phyloP scores from a whole-genome alignment of 2,329 filamentous ascomycete genomes.

The Boeremia exigua region DNA sequence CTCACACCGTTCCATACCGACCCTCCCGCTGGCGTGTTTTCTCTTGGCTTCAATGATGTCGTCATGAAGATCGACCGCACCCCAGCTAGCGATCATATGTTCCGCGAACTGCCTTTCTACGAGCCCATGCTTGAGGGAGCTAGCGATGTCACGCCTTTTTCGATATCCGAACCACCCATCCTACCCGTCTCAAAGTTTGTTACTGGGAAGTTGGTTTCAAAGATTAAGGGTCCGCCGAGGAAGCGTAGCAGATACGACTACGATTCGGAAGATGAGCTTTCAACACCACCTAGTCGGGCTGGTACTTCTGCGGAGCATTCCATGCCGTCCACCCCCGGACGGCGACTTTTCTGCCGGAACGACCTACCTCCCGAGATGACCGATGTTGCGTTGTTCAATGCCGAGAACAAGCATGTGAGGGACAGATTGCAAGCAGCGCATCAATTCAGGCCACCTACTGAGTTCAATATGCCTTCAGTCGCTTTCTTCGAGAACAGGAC shows the following conservation, averaged over 20 bases:
- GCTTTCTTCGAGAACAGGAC: conserved; percentile 87
- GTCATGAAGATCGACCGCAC: conserved; percentile 79
- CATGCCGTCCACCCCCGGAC: conserved; percentile 49
- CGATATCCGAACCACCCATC: conserved; percentile 60
- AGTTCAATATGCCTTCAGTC: conserved; percentile 87
- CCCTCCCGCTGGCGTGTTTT: conserved; percentile 80
- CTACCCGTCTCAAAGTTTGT: conserved; percentile 87
- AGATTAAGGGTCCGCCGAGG: conserved; percentile 67
- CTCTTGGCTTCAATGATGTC: conserved; percentile 80
- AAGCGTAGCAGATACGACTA: conserved; percentile 88
- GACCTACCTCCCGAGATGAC: conserved; percentile 72
- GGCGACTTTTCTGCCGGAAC: conserved; percentile 47
- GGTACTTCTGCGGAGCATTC: conserved; percentile 52
- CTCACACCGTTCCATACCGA: conserved; percentile 51
- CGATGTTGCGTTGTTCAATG: conserved; percentile 85
- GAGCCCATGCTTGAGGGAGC: conserved; percentile 51
- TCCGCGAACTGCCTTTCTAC: conserved; percentile 83
- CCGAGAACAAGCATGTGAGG: conserved; percentile 86
- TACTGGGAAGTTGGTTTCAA: conserved; percentile 77
- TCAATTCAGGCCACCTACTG: conserved; percentile 90
- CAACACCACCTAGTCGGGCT: conserved; percentile 45
- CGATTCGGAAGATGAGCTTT: conserved; percentile 69
- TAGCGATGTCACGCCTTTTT: conserved; percentile 41
- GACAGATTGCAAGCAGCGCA: conserved; percentile 90
- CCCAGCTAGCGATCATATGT: conserved; percentile 74